phyloP scores from a whole-genome alignment of 805 yeast genomes.

The Nakazawaea holstii region DNA sequence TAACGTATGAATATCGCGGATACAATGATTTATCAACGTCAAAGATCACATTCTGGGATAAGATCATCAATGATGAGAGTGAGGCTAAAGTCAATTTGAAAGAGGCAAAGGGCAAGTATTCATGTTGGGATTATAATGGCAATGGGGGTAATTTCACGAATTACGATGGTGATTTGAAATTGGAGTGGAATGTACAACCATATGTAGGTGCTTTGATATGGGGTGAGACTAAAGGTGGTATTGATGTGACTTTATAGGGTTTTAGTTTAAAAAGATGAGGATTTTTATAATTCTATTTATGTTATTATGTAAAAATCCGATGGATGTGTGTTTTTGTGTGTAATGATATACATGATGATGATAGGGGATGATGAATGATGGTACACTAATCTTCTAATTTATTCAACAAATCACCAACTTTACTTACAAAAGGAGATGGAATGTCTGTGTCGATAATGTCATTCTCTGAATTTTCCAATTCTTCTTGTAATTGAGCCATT shows the following conservation, averaged over 20 bases:
- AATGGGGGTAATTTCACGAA: constrained; percentile 48
- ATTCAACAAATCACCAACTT: not conserved
- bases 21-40: constrained; percentile 35
- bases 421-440: not conserved
- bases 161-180: constrained; percentile 59
- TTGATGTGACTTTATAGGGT: constrained; percentile 17
- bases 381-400: not conserved
- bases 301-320: not conserved
- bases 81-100: constrained; percentile 52
- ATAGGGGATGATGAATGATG: too few species aligned
- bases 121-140: constrained; percentile 74
- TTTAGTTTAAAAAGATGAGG: too few species aligned
- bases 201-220: constrained; percentile 72
- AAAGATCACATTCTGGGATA: constrained; percentile 88
- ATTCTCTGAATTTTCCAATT: not conserved
- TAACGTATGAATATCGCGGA: constrained; percentile 77
- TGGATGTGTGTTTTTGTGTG: too few species aligned
- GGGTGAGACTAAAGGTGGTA: constrained; percentile 45
- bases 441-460: not conserved
- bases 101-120: constrained; percentile 64
- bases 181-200: constrained; percentile 94
- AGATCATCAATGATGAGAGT: constrained; percentile 51
- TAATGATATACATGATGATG: not conserved
- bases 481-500: not conserved
- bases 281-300: constrained; percentile 7